A percentile compares a stretch with the other conserved stretches of the same genome.
These are phyloP conservation scores for Arachis hypogaea DNA, from an alignment of 306 rosid genomes.

Conservation along the genomic window DNA sequence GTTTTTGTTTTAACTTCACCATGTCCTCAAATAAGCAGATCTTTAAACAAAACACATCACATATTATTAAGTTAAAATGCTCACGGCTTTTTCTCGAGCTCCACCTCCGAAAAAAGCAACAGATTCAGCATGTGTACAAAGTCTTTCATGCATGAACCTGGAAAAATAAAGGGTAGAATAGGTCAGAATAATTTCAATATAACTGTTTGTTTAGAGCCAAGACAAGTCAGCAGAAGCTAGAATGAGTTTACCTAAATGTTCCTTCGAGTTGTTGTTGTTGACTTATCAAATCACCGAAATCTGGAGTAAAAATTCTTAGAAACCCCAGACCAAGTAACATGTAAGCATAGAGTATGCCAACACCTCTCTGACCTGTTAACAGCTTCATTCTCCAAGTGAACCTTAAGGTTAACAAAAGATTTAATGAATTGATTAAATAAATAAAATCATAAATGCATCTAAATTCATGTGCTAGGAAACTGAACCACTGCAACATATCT, in stretches of 20 bases:
- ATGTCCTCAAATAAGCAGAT: conserved; percentile 5
- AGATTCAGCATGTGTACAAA: conserved; percentile 90
- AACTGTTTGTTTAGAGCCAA: conserved; percentile 24
- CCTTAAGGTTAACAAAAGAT: conserved; percentile 51
- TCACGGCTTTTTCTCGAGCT: conserved; percentile 85
- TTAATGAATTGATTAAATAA: conserved; percentile 5
- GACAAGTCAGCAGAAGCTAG: conserved; percentile 34
- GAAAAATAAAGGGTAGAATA: conserved; percentile 36
- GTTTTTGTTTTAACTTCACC: not conserved
- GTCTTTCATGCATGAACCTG: conserved; percentile 96
- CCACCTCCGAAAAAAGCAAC: conserved; percentile 96
- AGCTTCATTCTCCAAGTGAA: conserved; percentile 96
- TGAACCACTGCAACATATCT: conserved; percentile 2
- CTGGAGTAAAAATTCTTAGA: conserved; percentile 75
- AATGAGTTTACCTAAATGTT: conserved; percentile 63
- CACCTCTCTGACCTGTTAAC: conserved; percentile 89
- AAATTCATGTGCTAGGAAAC: not conserved
- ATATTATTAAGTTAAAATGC: conserved; percentile 38
- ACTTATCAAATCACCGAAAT: conserved; percentile 84
- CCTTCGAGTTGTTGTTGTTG: conserved; percentile 89
- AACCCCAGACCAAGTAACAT: conserved; percentile 91
- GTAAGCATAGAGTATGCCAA: conserved; percentile 80
- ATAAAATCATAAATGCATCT: not conserved
- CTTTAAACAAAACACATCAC: conserved; percentile 7
- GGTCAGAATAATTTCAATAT: conserved; percentile 22